Conservation (phyloP, 1,139 yeast species). For the Yamadazyma triangularis region DNA sequence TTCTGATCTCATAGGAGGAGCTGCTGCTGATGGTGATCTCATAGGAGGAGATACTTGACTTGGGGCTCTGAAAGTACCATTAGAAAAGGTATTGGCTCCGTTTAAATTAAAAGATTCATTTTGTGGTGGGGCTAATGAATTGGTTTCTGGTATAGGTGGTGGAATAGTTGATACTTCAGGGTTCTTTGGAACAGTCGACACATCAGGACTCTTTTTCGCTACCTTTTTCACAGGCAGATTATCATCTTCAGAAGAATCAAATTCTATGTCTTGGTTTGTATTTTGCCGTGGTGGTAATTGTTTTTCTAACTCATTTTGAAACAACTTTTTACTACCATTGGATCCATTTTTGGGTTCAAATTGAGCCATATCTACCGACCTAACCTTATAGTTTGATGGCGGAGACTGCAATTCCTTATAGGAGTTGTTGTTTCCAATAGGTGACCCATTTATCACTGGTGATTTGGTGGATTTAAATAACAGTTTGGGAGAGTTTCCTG, state of each 20-base stretch:
- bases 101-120: too few species aligned
- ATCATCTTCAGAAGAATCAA: slow-evolving; percentile 18
- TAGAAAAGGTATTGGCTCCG: too few species aligned
- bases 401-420: slow-evolving; percentile 4
- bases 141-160: too few species aligned
- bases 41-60: too few species aligned
- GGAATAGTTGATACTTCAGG: too few species aligned
- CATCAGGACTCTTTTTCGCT: too few species aligned
- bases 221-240: slow-evolving; percentile 3
- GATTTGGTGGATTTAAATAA: slow-evolving; percentile 5
- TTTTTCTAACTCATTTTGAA: slow-evolving; percentile 2
- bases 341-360: slow-evolving; percentile 2
- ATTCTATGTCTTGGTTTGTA: slow-evolving; percentile 12
- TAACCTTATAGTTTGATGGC: slow-evolving; percentile 5
- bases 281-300: not conserved
- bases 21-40: too few species aligned
- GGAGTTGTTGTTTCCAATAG: too few species aligned
- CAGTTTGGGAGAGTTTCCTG: slow-evolving; percentile 7
- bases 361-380: slow-evolving; percentile 2
- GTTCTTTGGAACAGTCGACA: too few species aligned
- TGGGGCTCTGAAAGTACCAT: too few species aligned
- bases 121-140: too few species aligned
- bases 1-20: too few species aligned
- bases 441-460: slow-evolving; percentile 1
- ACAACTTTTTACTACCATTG: slow-evolving; percentile 1